Base-by-base conservation (phyloP, 2,329 filamentous ascomycete species). In the Penicillium sp. region DNA sequence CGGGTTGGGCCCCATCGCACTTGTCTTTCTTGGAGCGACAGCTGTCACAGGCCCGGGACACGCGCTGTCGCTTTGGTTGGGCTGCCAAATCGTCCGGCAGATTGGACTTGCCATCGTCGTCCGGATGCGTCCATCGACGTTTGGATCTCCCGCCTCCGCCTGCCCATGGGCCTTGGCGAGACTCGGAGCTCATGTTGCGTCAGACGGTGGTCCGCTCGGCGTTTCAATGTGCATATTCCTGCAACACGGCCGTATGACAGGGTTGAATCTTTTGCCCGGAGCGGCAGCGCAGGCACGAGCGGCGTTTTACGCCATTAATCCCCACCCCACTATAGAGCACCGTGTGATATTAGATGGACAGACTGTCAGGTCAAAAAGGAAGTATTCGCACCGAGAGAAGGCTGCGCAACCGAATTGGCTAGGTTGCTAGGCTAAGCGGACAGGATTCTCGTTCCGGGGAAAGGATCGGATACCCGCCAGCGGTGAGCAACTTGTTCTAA, bases 1-100 rank as follows among this genome's bases (percentile, higher is more conserved):
- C 73, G 5, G 86, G 86, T 56, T 83, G 81, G 9, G 75, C 73
- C 13, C 87, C 86, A 61, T 89, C 85, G 67, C 86, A 89, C 63
- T 86, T 88, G 67, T 88, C 85, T 53, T 84, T 79, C 44, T 82
- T 82, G 12, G 77, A 76, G 41, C 84, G 78, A 62, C 84, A 88
- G 57, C 82, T 82, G 60, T 88, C 83, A 68, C 84, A 88, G 29
- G 84, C 84, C 53, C 83, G 75, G 25, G 83, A 86, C 6, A 87
- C 83, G 50, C 84, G 75, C 58, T 83, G 82, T 35, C 83, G 77
- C 67, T 86, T 86, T 56, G 68, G 60, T 29, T 71, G 70, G 33
- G 65, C 57, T 24, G 66, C 40, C 18, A 23, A 4, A 39, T 66
- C 66, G 27, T 69, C 61, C 39, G 58, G 47, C 41, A 53, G 47